These are phyloP conservation scores for Gigaspora rosea DNA, from an alignment of 192 early-diverging fungal genomes.

Conservation along the genomic window DNA sequence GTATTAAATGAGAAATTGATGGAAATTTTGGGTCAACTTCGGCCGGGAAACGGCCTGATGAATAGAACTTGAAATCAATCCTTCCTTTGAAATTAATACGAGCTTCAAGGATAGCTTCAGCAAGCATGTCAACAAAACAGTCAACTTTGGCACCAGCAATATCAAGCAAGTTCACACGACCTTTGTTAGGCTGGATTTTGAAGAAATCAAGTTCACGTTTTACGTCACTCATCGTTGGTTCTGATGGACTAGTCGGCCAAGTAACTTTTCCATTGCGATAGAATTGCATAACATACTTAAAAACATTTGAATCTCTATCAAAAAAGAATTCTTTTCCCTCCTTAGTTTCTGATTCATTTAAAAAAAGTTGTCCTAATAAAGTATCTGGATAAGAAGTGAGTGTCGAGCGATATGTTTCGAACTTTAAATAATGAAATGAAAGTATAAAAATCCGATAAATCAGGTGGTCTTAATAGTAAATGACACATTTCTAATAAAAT, in stretches of 20 bases:
- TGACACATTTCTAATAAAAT: neutral
- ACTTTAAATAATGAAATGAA: neutral
- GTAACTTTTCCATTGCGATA: conserved; percentile 1
- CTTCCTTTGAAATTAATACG: neutral
- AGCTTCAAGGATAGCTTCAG: neutral
- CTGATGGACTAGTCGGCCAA: neutral
- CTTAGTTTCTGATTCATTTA: neutral
- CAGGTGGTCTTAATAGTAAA: neutral
- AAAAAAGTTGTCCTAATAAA: neutral
- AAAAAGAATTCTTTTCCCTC: conserved; percentile 14
- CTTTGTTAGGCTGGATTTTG: neutral
- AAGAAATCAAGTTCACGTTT: neutral
- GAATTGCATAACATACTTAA: conserved; percentile 5
- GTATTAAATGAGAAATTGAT: neutral
- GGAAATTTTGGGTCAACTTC: neutral
- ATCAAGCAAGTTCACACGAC: neutral
- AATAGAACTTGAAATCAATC: neutral
- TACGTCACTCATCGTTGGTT: neutral
- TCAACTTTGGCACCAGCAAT: neutral
- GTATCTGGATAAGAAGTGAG: conserved; percentile 1
- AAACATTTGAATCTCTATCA: conserved; percentile 4
- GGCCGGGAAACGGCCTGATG: neutral
- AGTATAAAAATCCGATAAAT: neutral
- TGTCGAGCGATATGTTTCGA: conserved; percentile 7
- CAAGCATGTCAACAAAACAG: neutral